Percentiles rank a stretch among this genome's conserved stretches.
Conservation (phyloP, 768 basidiomycete species). For the Suillus decipiens region DNA sequence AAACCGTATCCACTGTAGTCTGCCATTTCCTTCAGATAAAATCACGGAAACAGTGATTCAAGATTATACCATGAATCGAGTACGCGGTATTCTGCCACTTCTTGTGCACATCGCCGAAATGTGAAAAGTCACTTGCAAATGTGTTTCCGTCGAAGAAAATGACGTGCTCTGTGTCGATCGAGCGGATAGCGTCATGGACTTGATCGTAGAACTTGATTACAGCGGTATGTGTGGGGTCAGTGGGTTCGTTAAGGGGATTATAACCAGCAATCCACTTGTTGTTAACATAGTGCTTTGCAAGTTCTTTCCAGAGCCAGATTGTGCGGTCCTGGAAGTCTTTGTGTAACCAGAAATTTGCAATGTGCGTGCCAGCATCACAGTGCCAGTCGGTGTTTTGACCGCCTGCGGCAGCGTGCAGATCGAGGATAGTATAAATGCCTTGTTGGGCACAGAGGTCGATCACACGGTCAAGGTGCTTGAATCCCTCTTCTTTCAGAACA, state of each 20-base stretch:
- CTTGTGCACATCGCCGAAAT: slow-evolving; percentile 63
- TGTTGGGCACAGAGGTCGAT: slow-evolving; percentile 73
- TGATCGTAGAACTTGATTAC: slow-evolving; percentile 69
- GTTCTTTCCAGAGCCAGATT: slow-evolving; percentile 75
- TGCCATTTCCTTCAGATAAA: slow-evolving; percentile 1
- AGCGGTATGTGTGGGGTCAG: slow-evolving; percentile 66
- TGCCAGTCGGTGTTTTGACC: slow-evolving; percentile 85
- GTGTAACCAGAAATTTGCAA: slow-evolving; percentile 79
- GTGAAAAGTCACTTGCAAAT: slow-evolving; percentile 76
- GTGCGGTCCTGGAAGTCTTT: slow-evolving; percentile 83
- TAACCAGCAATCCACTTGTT: slow-evolving; percentile 87
- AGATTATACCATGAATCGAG: slow-evolving; percentile 63
- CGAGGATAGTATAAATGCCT: slow-evolving; percentile 78
- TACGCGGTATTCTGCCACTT: slow-evolving; percentile 74
- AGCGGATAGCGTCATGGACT: slow-evolving; percentile 69
- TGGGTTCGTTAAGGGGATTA: slow-evolving; percentile 82
- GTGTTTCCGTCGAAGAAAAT: slow-evolving; percentile 87
- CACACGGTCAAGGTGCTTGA: slow-evolving; percentile 83
- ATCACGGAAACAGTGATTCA: neutral
- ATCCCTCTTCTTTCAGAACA: slow-evolving; percentile 70
- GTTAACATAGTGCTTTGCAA: slow-evolving; percentile 73
- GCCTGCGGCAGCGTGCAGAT: slow-evolving; percentile 76
- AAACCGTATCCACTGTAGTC: slow-evolving; percentile 59
- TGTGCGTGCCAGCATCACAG: slow-evolving; percentile 66
- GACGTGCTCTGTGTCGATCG: slow-evolving; percentile 66